Conservation (phyloP, 768 basidiomycete genomes). For the Termitomyces sp. region DNA sequence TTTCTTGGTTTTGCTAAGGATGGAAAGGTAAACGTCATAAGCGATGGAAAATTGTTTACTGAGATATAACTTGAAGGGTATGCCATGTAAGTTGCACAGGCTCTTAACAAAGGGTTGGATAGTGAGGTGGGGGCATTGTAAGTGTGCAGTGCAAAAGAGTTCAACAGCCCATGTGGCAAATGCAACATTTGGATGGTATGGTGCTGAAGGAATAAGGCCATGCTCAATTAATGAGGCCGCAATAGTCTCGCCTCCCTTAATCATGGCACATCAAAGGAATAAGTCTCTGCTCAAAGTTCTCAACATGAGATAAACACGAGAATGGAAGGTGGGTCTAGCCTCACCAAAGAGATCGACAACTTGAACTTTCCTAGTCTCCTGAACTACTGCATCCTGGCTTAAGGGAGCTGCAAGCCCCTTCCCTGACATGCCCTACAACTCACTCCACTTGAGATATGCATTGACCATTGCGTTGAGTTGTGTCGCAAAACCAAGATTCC, state of each 20-base stretch:
- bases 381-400: too few species aligned
- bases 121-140: not conserved
- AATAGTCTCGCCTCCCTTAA: not conserved
- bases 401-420: too few species aligned
- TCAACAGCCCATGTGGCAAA: not conserved
- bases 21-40: too few species aligned
- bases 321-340: too few species aligned
- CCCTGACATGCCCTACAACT: not conserved
- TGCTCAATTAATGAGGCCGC: not conserved
- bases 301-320: too few species aligned
- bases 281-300: not conserved
- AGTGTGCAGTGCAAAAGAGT: not conserved
- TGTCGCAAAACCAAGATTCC: not conserved
- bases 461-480: not conserved
- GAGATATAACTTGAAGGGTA: too few species aligned
- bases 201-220: not conserved
- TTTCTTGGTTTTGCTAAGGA: too few species aligned
- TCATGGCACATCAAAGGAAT: not conserved
- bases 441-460: not conserved
- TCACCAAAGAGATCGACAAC: too few species aligned
- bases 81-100: not conserved
- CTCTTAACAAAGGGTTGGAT: not conserved
- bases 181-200: not conserved
- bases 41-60: too few species aligned
- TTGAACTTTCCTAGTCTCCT: too few species aligned